A percentile compares a stretch with the other conserved stretches of the same genome.
Conservation (phyloP, 2,329 filamentous ascomycete species). For the Xylogone sp. region DNA sequence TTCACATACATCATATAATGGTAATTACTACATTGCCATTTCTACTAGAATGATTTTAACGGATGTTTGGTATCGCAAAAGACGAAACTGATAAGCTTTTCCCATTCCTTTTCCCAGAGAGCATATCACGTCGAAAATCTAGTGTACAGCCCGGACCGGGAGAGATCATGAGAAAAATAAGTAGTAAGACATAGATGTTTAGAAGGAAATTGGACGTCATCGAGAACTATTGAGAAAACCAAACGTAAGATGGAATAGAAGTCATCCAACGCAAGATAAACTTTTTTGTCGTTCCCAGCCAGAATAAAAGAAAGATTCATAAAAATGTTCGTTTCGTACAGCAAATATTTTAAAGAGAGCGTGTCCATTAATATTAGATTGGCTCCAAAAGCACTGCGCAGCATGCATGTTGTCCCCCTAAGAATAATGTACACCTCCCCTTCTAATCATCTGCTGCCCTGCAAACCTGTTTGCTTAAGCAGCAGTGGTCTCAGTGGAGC, state of each 20-base stretch:
- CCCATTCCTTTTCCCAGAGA: slow-evolving; percentile 25
- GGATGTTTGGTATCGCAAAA: background rate
- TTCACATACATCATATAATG: too few relatives aligned
- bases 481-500: slow-evolving; percentile 37
- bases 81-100: slow-evolving; percentile 22
- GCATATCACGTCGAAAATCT: slow-evolving; percentile 28
- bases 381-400: slow-evolving; percentile 22
- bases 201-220: slow-evolving; percentile 27
- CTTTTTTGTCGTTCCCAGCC: slow-evolving; percentile 19
- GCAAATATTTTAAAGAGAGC: slow-evolving; percentile 8
- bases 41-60: background rate
- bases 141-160: slow-evolving; percentile 29
- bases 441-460: slow-evolving; percentile 12
- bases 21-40: background rate
- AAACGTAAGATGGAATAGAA: slow-evolving; percentile 16
- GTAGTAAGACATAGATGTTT: slow-evolving; percentile 32
- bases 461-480: slow-evolving; percentile 27
- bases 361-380: background rate
- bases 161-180: slow-evolving; percentile 30
- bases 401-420: slow-evolving; percentile 21
- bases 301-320: slow-evolving; percentile 29
- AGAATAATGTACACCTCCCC: slow-evolving; percentile 17
- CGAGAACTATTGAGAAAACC: slow-evolving; percentile 22
- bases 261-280: slow-evolving; percentile 16
- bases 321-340: slow-evolving; percentile 16